Base-by-base conservation (phyloP, 2,329 filamentous ascomycete genomes). In the Ophiostoma piceae region DNA sequence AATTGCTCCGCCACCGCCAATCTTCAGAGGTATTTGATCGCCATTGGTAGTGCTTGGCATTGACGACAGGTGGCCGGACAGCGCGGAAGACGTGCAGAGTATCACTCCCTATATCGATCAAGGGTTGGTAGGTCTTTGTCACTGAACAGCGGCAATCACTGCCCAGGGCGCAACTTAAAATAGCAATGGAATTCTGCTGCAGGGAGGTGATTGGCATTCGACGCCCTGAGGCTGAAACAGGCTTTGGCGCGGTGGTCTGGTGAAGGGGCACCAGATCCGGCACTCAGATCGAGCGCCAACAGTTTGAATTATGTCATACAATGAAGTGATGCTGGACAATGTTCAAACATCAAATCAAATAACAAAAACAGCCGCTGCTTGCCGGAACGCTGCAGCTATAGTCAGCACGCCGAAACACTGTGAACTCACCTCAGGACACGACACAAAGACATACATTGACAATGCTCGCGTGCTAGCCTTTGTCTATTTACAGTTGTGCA, bases 161-260 rank as follows among this genome's bases (percentile, higher is more conserved):
- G 43, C 19, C 19, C 43, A 16, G 19, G 19, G 43, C 19, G 43
- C 5, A 19, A 7, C 22, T 57, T 57, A 29, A 35, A 69, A 26
- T 29, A 43, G 37, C 16, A 16, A 39, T 51, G 39, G 16, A 6
- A 29, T 19, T 26, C 37, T 16, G 9, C 54, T 62, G 35, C 37
- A 32, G 22, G 37, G 47, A 54, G n/a, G 69, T 51, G 69, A 67
- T 69, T 71, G 69, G 69, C 47, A 71, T 67, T 68, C 67, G 41
- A 32, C 35, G 14, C 35, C 11, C 26, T 43, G 67, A 32, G 54
- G 70, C 70, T 71, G 70, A 69, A 71, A 71, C 70, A 47, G 64
- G 19, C 41, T 47, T 68, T 62, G 70, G 54, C n/a, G 14, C 69
- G 37, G 66, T 19, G 16, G 43, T 47, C 16, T 57, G 57, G 43